Evolutionary conservation across 345 rosid species (phyloP), one percentile per base, ranked within the genome.

Genomic region (Conringia planisiliqua): DNA sequence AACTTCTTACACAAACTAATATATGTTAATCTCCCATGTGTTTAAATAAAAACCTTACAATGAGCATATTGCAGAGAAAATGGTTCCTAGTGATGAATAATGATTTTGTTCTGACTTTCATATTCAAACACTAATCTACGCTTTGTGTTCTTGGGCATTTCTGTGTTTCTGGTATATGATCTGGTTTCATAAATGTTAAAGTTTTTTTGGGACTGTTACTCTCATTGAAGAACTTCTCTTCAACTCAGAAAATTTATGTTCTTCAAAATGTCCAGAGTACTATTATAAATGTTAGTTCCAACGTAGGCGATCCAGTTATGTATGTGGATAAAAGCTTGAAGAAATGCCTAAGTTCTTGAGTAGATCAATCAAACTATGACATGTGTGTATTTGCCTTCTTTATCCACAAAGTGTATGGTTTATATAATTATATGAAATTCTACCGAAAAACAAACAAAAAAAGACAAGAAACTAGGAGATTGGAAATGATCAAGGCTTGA

Each of bases 41-140:
- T 68, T 61, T 68, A 68, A 75, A 75, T 75, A 68, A 75, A 32
- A 68, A 52, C 57, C 55, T 60, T 75, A 68, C 74, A 68, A 29
- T 38, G 62, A 75, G 73, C 47, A 75, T 60, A 29, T 29, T 68
- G 64, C 69, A 58, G 62, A 60, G 44, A 50, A 58, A 58, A 22
- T n/a, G 17, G 46, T 54, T 71, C 16, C 17, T n/a, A 63, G 33
- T 62, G 69, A 62, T 12, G 44, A 51, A 52, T 54, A 18, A 36
- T 56, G 42, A 46, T 58, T 27, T 73, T 63, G 6, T 43, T 43
- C 52, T 6, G 18, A 11, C 3, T 62, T 27, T 35, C 59, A 60
- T 60, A 46, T 58, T 20, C 4, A n/a, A 48, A 29, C 7, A 47
- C 50, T 60, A 48, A 47, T 3, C 4, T 54, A 13, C 55, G 64